Percentiles rank a stretch among this genome's conserved stretches.
These are phyloP conservation scores for Aegilops umbellulata DNA, from an alignment of 176 grass and related monocot species.

Conservation along the genomic window DNA sequence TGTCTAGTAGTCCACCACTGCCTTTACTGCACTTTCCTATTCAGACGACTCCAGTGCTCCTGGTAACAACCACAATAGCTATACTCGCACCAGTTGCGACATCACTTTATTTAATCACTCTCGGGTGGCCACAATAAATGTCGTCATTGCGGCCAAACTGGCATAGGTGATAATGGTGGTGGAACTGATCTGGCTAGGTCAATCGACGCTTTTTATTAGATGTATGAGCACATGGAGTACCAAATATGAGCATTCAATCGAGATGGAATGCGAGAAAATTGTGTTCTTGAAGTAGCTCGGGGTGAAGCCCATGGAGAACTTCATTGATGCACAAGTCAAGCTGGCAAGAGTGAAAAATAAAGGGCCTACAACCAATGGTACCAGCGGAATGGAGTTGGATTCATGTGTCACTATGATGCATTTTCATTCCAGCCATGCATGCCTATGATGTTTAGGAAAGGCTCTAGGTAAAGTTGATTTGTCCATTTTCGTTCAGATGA, in stretches of 20 bases:
- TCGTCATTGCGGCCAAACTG: background rate
- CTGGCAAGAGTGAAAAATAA: conserved; percentile 48
- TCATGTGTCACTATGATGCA: too few species aligned
- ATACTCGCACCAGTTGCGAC: too few species aligned
- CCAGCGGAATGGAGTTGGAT: background rate
- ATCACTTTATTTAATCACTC: too few species aligned
- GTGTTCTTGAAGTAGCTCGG: conserved; percentile 73
- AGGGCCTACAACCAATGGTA: conserved; percentile 17
- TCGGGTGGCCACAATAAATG: too few species aligned
- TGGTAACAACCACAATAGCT: too few species aligned
- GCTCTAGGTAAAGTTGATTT: conserved; percentile 35
- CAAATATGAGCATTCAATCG: conserved; percentile 44
- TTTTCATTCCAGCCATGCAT: too few species aligned
- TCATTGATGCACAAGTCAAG: conserved; percentile 73
- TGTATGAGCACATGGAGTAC: too few species aligned
- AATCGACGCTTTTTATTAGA: background rate
- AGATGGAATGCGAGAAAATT: conserved; percentile 76
- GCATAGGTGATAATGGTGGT: conserved; percentile 42
- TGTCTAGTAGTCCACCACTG: too few species aligned
- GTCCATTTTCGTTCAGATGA: too few species aligned
- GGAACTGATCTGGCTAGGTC: conserved; percentile 49
- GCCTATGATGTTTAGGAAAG: background rate
- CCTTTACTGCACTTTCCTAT: too few species aligned
- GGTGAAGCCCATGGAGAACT: conserved; percentile 75
- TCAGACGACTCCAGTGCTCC: too few species aligned